Evolutionary conservation across 2,329 filamentous ascomycete genomes (phyloP).

Genomic region (Didymella segeticola): DNA sequence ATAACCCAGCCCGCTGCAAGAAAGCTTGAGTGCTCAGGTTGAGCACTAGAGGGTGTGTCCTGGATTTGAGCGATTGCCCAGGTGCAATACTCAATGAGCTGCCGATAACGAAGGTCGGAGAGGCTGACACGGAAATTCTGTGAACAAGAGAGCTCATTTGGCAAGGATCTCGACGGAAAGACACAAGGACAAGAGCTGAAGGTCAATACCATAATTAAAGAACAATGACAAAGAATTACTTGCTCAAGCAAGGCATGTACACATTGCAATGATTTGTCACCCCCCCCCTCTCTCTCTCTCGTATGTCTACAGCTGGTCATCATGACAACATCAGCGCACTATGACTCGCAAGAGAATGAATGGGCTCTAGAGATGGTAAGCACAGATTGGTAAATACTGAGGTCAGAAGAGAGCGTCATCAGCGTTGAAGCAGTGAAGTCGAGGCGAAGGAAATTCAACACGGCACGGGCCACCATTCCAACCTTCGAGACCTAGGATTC

Average conservation of each 20-base stretch:
- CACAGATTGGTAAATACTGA: background rate
- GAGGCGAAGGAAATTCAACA: background rate
- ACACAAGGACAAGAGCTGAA: background rate
- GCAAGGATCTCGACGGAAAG: background rate
- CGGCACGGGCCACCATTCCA: background rate
- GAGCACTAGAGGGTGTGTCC: background rate
- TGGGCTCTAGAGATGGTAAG: background rate
- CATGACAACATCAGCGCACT: no score
- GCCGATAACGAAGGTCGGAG: background rate
- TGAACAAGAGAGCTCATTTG: background rate
- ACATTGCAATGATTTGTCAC: no score
- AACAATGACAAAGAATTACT: background rate
- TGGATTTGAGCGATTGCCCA: background rate
- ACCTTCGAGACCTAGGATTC: background rate
- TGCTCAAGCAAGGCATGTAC: background rate
- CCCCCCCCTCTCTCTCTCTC: no score
- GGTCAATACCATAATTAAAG: background rate
- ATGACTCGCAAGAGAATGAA: background rate
- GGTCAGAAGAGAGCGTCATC: background rate
- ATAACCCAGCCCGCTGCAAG: constrained; percentile 10
- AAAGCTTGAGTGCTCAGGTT: background rate
- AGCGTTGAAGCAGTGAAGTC: background rate
- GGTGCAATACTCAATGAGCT: background rate
- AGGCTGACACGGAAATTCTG: background rate
- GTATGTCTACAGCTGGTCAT: no score